phyloP scores from a whole-genome alignment of 768 basidiomycete species.

The Chalciporus piperatus region DNA sequence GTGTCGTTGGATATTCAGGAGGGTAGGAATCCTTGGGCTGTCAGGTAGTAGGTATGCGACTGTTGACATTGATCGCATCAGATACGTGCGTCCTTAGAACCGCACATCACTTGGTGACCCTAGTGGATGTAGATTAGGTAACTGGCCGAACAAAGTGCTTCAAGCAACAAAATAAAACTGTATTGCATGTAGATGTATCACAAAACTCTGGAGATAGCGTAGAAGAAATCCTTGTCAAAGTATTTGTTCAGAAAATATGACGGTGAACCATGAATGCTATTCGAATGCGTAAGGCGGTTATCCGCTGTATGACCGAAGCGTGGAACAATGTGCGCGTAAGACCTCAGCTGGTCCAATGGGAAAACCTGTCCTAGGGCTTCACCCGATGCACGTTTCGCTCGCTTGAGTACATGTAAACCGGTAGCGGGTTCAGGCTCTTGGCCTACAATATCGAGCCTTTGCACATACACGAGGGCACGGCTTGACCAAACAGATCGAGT shows the following conservation, averaged over 20 bases:
- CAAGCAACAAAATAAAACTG: no score
- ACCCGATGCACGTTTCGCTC: neutral
- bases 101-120: no score
- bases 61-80: no score
- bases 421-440: neutral
- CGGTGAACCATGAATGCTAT: constrained; percentile 4
- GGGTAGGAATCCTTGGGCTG: no score
- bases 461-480: neutral
- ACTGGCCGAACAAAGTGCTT: no score
- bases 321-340: constrained; percentile 8
- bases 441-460: neutral
- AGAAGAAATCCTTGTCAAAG: no score
- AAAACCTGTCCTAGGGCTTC: constrained; percentile 1
- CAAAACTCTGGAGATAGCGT: no score
- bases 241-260: constrained; percentile 2
- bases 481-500: neutral
- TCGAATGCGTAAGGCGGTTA: neutral
- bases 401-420: constrained; percentile 6
- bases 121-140: no score
- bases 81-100: no score
- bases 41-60: no score
- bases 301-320: constrained; percentile 6
- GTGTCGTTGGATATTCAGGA: no score
- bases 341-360: constrained; percentile 7
- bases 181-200: no score